Conservation (phyloP, 2,329 filamentous ascomycete species). For the Cercospora brassicicola region DNA sequence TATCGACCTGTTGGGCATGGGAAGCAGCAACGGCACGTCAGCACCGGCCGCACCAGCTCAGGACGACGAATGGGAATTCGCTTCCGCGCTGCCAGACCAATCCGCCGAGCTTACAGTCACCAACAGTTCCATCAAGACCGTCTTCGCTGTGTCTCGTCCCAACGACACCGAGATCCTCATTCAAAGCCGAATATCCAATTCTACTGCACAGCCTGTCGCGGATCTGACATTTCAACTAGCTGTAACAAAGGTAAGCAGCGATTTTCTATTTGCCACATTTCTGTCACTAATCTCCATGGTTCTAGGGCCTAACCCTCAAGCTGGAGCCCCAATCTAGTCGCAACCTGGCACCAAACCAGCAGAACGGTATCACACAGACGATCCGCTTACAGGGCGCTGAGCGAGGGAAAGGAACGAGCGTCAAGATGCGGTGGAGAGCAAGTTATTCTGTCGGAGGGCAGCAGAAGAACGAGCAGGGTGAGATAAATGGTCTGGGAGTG, state of each 20-base stretch:
- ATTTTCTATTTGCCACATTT: neutral
- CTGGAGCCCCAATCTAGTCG: conserved; percentile 84
- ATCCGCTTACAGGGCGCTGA: conserved; percentile 77
- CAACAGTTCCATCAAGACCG: conserved; percentile 64
- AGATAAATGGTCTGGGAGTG: conserved; percentile 76
- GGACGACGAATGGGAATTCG: conserved; percentile 94
- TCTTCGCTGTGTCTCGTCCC: conserved; percentile 68
- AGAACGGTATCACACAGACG: conserved; percentile 76
- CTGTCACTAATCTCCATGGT: neutral
- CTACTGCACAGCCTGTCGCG: conserved; percentile 66
- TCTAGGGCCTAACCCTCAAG: conserved; percentile 73
- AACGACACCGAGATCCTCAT: conserved; percentile 63
- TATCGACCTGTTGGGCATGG: conserved; percentile 35
- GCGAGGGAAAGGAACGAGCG: conserved; percentile 68
- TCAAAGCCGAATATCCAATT: conserved; percentile 80
- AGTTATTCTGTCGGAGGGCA: conserved; percentile 69
- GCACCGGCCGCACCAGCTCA: conserved; percentile 43
- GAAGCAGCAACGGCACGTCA: conserved; percentile 39
- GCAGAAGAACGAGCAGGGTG: conserved; percentile 74
- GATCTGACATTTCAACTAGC: conserved; percentile 89
- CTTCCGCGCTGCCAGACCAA: conserved; percentile 75
- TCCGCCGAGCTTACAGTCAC: conserved; percentile 65
- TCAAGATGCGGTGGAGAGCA: conserved; percentile 88
- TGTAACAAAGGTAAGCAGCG: conserved; percentile 75
- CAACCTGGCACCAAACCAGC: conserved; percentile 67